These are phyloP conservation scores for Calvatia gigantea DNA, from an alignment of 768 basidiomycete species.

Conservation along the genomic window DNA sequence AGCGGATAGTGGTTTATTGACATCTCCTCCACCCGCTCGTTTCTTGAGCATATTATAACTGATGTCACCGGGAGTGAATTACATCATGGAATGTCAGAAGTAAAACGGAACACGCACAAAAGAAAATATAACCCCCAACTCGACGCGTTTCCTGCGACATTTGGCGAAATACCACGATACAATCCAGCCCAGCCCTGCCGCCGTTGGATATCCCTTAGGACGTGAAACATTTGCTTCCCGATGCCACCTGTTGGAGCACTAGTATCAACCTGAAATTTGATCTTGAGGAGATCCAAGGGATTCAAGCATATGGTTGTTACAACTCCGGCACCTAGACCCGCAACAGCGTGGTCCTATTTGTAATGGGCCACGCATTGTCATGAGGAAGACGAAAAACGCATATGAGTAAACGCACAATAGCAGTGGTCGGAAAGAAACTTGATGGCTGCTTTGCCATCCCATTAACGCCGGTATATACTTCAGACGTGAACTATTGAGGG, in stretches of 20 bases:
- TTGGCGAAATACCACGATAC: slow-evolving; percentile 87
- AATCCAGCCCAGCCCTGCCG: slow-evolving; percentile 80
- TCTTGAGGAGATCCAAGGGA: slow-evolving; percentile 92
- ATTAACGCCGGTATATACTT: slow-evolving; percentile 21
- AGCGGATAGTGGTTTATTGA: slow-evolving; percentile 65
- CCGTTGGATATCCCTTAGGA: slow-evolving; percentile 69
- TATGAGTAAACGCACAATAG: slow-evolving; percentile 33
- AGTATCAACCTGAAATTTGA: slow-evolving; percentile 89
- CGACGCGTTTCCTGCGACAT: slow-evolving; percentile 91
- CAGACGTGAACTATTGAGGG: neutral
- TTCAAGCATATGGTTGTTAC: slow-evolving; percentile 95
- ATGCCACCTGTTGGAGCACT: slow-evolving; percentile 54
- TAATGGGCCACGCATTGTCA: neutral
- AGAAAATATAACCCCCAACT: slow-evolving; percentile 99
- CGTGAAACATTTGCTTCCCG: slow-evolving; percentile 72
- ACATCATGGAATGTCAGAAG: neutral
- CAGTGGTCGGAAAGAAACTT: slow-evolving; percentile 50
- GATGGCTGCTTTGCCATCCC: slow-evolving; percentile 39
- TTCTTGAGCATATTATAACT: slow-evolving; percentile 96
- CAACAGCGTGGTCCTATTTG: slow-evolving; percentile 87
- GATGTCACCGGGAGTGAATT: slow-evolving; percentile 1
- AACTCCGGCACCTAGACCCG: slow-evolving; percentile 90
- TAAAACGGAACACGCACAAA: slow-evolving; percentile 61
- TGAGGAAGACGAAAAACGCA: neutral
- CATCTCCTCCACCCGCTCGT: slow-evolving; percentile 64